Base-by-base conservation (phyloP, 148 eudicot genomes). In the Chenopodium album region DNA sequence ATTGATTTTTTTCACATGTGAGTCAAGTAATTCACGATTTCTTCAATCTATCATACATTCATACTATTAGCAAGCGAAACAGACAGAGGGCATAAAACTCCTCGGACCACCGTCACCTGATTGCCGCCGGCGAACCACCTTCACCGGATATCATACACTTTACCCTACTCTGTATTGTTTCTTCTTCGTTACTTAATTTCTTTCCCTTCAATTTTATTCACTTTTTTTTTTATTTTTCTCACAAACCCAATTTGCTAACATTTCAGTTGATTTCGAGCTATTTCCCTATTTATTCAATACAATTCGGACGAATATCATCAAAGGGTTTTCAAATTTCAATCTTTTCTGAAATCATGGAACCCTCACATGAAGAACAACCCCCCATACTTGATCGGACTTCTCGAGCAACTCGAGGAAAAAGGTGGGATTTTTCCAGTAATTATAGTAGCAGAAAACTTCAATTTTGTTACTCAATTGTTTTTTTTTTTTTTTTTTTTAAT, bases 361-460 rank as follows among this genome's bases (percentile, higher is more conserved):
- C 85, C 59, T 44, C 81, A 52, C 88, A 89, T 47, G 91, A 82
- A 50, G 94, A 91, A 77, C 83, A 84, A 10, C 82, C 80, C 1
- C 77, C 28, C 44, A 88, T 91, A 82, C 95, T 94, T n/a, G 92
- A 94, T 74, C 98, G 95, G 9, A 37, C 89, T 77, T 87, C 94
- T 78, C 90, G 98, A 76, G 89, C 89, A 46, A 92, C 97, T 44
- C 92, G 98, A 87, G 98, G 98, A 73, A 94, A 91, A 87, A 86
- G 98, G 98, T 94, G 83, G 37, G 79, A 67, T 23, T 4, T 1
- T 32, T 7, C 37, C 4, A 20, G 29, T 65, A 17, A 1, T 29
- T 9, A 1, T 9, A 50, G 17, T 56, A 14, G 17, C 62, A 17
- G 6, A 9, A 44, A n/a, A 12, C 47, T 22, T 32, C 65, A 8